Base-by-base conservation (phyloP, 1,284 basidiomycete species). In the Trametes versicolor region DNA sequence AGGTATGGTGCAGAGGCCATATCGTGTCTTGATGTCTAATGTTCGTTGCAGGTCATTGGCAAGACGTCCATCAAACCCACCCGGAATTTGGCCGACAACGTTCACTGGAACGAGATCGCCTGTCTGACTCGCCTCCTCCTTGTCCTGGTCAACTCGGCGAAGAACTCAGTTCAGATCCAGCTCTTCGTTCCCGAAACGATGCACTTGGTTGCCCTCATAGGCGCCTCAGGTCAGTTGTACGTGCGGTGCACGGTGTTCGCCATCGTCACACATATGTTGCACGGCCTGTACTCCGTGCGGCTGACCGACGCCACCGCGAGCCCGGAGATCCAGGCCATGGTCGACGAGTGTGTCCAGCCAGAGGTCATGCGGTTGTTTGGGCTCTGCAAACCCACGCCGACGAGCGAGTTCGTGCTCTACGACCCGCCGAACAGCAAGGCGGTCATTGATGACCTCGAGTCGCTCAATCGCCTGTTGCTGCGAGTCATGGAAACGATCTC, bases 31-130 rank as follows among this genome's bases (percentile, higher is more conserved):
- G 36, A 41, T 45, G 49, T 61, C 41, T 55, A 6, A 55, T 19
- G 4, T 23, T 12, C 2, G 27, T 32, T 13, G 49, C 62, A 93
- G 91, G 88, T 88, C 29, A 83, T 95, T 63, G 89, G 88, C 50
- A 93, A 85, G 81, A 87, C 92, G 1, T 89, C 91, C 53, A 82
- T 87, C 50, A 87, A 87, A 71, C 82, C 87, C 1, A 86, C 88
- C 4, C 80, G 78, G 58, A 83, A 84, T 13, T 82, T 96, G 2
- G 81, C 85, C 2, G 89, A 94, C 51, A 93, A 93, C 75, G 78
- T 85, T 0, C 88, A 91, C 65, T 97, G 94, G 93, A 88, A 85
- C 66, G 95, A 97, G 75, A 92, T 97, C 13, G 90, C 92, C 3
- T 90, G 91, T 1, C 81, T 96, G 37, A 83, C 92, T 39, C 88